Percentiles rank a stretch among this genome's conserved stretches.
Conservation (phyloP, 164 flowering plant genomes). For the Sedum album region DNA sequence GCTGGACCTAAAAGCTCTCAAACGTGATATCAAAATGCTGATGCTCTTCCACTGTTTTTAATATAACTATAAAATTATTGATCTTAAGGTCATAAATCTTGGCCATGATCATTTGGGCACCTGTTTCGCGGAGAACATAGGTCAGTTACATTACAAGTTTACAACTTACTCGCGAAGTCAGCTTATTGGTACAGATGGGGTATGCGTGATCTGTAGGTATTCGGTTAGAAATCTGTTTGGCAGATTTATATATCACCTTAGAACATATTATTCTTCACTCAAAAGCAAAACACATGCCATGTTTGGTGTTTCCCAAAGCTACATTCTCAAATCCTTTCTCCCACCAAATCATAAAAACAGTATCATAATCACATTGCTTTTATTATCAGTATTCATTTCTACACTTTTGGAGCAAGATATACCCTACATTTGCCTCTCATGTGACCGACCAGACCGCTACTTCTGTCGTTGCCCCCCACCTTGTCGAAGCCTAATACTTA, state of each 20-base stretch:
- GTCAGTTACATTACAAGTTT: background rate
- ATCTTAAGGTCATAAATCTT: too few relatives aligned
- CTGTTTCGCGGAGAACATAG: background rate
- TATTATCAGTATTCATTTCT: too few relatives aligned
- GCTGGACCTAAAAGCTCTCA: background rate
- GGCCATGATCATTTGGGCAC: background rate
- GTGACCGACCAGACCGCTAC: slow-evolving; percentile 1
- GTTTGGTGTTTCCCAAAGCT: slow-evolving; percentile 4
- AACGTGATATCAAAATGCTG: background rate
- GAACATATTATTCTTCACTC: background rate
- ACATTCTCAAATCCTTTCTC: background rate
- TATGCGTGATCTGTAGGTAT: background rate
- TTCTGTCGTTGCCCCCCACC: background rate
- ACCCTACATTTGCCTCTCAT: background rate
- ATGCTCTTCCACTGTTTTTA: background rate
- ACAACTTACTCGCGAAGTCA: background rate
- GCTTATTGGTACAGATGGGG: background rate
- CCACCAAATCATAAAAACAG: background rate
- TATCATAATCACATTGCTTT: too few relatives aligned
- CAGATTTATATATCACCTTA: background rate
- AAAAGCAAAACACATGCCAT: background rate
- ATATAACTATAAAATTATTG: too few relatives aligned
- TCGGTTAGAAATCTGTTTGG: background rate
- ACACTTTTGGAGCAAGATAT: background rate
- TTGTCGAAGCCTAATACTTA: background rate